Evolutionary conservation across 768 basidiomycete species (phyloP).

Genomic region (Termitomyces heimii): DNA sequence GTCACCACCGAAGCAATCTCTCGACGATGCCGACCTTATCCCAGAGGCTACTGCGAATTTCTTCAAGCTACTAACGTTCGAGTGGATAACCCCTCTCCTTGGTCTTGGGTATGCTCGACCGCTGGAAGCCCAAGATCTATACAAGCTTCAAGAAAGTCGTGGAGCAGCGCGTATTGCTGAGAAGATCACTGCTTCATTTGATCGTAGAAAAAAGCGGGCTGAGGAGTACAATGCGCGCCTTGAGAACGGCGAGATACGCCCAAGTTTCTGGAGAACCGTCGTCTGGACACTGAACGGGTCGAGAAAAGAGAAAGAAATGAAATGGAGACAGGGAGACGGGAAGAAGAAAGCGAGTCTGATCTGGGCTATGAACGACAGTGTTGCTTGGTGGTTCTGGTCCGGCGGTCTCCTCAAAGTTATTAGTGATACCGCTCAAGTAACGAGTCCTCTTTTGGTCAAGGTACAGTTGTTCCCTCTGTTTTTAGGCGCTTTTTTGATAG

Average conservation of each 20-base stretch:
- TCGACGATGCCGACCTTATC: constrained; percentile 54
- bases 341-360: constrained; percentile 57
- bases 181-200: constrained; percentile 60
- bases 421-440: constrained; percentile 69
- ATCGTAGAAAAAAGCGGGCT: constrained; percentile 47
- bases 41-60: constrained; percentile 65
- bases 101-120: constrained; percentile 74
- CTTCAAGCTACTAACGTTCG: constrained; percentile 57
- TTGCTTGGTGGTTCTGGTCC: constrained; percentile 77
- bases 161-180: constrained; percentile 56
- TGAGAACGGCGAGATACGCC: constrained; percentile 55
- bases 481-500: background rate
- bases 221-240: constrained; percentile 68
- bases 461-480: constrained; percentile 28
- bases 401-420: constrained; percentile 53
- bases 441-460: constrained; percentile 75
- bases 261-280: constrained; percentile 42
- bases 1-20: constrained; percentile 40
- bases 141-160: constrained; percentile 63
- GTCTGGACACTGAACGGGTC: constrained; percentile 60
- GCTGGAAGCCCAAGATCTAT: constrained; percentile 75
- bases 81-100: constrained; percentile 72
- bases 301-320: constrained; percentile 47
- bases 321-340: constrained; percentile 62
- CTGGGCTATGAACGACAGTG: constrained; percentile 69